Conservation (phyloP, 345 rosid genomes). For the Luvunga scandens region DNA sequence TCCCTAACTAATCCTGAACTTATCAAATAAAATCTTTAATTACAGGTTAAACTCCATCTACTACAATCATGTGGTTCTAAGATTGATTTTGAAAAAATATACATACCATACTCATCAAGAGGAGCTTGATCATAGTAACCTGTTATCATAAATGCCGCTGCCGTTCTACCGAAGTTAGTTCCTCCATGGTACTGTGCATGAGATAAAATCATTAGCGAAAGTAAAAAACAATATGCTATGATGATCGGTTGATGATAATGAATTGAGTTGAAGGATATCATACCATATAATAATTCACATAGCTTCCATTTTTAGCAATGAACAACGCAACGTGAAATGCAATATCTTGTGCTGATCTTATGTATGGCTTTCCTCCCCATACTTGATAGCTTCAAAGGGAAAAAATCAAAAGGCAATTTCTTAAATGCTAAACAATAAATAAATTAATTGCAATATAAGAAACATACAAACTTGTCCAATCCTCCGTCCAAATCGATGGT, state of each 20-base stretch:
- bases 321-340: constrained; percentile 70
- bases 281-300: constrained; percentile 86
- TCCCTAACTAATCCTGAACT: constrained; percentile 39
- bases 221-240: too few relatives aligned
- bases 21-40: not conserved
- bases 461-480: constrained; percentile 69
- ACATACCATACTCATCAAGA: constrained; percentile 54
- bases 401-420: not conserved
- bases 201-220: not conserved
- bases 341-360: constrained; percentile 57
- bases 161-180: constrained; percentile 54
- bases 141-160: constrained; percentile 39
- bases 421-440: not conserved
- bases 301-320: constrained; percentile 68
- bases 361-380: constrained; percentile 51
- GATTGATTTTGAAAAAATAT: not conserved
- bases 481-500: constrained; percentile 80
- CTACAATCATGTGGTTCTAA: not conserved
- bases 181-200: constrained; percentile 53
- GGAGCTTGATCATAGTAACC: constrained; percentile 63
- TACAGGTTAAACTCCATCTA: not conserved
- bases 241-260: not conserved
- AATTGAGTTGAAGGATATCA: not conserved
- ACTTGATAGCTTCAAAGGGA: constrained; percentile 38
- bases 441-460: constrained; percentile 4